Evolutionary conservation across 2,329 filamentous ascomycete species (phyloP).

Genomic region (Calonectria honghensis): DNA sequence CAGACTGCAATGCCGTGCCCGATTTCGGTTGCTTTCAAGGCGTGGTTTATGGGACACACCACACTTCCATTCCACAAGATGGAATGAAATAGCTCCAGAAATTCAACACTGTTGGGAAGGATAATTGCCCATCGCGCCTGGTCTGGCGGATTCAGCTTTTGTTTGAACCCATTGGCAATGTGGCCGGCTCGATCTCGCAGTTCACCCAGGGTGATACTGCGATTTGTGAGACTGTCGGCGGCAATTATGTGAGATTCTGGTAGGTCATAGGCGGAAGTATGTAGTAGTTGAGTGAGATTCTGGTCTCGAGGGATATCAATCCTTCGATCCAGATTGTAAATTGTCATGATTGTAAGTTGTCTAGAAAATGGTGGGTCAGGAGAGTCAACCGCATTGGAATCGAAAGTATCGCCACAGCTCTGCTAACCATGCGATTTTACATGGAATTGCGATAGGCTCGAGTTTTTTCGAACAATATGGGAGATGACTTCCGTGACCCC

Average conservation of each 20-base stretch:
- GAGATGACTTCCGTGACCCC: constrained; percentile 43
- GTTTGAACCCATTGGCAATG: constrained; percentile 62
- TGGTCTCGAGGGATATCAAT: constrained; percentile 62
- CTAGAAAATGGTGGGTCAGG: not conserved
- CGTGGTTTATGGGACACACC: constrained; percentile 63
- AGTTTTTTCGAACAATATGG: constrained; percentile 25
- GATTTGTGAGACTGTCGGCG: constrained; percentile 65
- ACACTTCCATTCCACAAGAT: constrained; percentile 64
- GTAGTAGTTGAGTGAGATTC: constrained; percentile 67
- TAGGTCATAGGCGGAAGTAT: constrained; percentile 59
- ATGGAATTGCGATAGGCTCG: not conserved
- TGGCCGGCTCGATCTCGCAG: constrained; percentile 63
- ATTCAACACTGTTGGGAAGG: constrained; percentile 67
- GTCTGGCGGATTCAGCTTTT: constrained; percentile 57
- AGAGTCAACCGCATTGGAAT: not conserved
- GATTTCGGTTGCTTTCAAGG: constrained; percentile 62
- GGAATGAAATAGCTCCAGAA: constrained; percentile 64
- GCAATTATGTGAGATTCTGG: constrained; percentile 65
- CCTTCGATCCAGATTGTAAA: constrained; percentile 55
- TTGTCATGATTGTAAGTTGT: constrained; percentile 53
- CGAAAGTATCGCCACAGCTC: not conserved
- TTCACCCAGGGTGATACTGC: constrained; percentile 66
- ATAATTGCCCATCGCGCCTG: constrained; percentile 65
- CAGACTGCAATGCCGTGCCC: constrained; percentile 65
- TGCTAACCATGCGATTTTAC: not conserved